Base-by-base conservation (phyloP, 2,329 filamentous ascomycete genomes). In the Delphinella strobiligena region DNA sequence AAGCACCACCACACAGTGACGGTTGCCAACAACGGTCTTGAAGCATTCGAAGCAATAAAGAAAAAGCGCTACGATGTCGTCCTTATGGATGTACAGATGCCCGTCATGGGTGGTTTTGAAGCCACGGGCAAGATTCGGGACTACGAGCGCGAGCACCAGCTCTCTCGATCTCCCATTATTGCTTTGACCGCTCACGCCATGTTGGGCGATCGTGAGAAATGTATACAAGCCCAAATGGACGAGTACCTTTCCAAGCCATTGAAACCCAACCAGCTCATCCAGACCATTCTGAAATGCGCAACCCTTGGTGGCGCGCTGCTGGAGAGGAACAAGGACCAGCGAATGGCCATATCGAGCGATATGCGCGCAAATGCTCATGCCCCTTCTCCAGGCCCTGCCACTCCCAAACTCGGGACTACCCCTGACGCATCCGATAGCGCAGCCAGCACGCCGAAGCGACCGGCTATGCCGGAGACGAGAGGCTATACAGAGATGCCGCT, bases 31-130 rank as follows among this genome's bases (percentile, higher is more conserved):
- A 98, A 98, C 57, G 91, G 91, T 45, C 74, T 88, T 48, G 89
- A 96, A 56, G 91, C 91, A 1, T 78, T 96, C 11, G 83, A 95
- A 55, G 80, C 83, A n/a, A 79, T 95, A 51, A 88, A 93, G 69
- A 77, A 80, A 58, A 89, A 82, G 64, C 82, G 85, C 57, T 98
- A 93, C 59, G 91, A 98, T 60, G 85, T 94, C 45, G 91, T 98
- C 48, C 72, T 98, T 36, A 98, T 98, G 91, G 91, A 98, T 57
- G 91, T 98, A 14, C 91, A 96, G 60, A 98, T 98, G 91, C 91
- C 91, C n/a, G 83, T 96, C 54, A 96, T 96, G 88, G 91, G 91
- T 57, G 91, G 91, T 33, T 96, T 98, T 57, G 91, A 98, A 63
- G 88, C 91, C 11, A 98, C 91, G 4, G 84, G 80, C 50, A 94